A percentile compares a stretch with the other conserved stretches of the same genome.
Evolutionary conservation across 2,329 filamentous ascomycete genomes (phyloP).

Genomic region (Bipolaris gigantea): DNA sequence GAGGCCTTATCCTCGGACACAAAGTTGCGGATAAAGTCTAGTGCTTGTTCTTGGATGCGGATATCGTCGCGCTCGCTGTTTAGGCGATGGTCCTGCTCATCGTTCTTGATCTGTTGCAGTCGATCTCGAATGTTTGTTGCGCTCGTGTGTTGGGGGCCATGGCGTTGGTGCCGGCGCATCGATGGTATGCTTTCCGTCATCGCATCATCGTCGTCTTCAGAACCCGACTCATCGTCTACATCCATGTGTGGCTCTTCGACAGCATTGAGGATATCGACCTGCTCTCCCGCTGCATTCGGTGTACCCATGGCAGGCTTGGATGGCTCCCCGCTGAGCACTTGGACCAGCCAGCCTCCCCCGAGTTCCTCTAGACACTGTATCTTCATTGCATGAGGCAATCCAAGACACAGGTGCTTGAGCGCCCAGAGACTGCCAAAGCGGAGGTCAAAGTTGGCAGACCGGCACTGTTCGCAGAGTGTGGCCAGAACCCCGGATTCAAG

Average conservation of each 20-base stretch:
- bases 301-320: constrained; percentile 54
- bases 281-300: constrained; percentile 62
- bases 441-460: constrained; percentile 75
- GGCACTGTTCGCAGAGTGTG: constrained; percentile 80
- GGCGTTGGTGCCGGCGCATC: constrained; percentile 42
- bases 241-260: constrained; percentile 48
- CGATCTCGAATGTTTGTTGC: constrained; percentile 44
- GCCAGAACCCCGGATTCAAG: constrained; percentile 73
- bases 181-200: constrained; percentile 51
- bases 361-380: constrained; percentile 76
- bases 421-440: constrained; percentile 90
- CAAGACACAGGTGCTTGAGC: constrained; percentile 83
- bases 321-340: constrained; percentile 68
- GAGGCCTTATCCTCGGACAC: constrained; percentile 65
- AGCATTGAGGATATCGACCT: constrained; percentile 62
- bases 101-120: constrained; percentile 57
- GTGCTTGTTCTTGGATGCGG: constrained; percentile 84
- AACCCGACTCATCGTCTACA: constrained; percentile 42
- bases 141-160: constrained; percentile 41
- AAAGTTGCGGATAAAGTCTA: constrained; percentile 88
- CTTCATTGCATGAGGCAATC: constrained; percentile 71
- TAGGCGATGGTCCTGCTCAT: constrained; percentile 67
- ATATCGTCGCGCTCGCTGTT: constrained; percentile 76
- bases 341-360: constrained; percentile 76
- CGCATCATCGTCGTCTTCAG: constrained; percentile 50